phyloP scores from a whole-genome alignment of 2,329 filamentous ascomycete genomes.

The Lasiodiplodia sp. region DNA sequence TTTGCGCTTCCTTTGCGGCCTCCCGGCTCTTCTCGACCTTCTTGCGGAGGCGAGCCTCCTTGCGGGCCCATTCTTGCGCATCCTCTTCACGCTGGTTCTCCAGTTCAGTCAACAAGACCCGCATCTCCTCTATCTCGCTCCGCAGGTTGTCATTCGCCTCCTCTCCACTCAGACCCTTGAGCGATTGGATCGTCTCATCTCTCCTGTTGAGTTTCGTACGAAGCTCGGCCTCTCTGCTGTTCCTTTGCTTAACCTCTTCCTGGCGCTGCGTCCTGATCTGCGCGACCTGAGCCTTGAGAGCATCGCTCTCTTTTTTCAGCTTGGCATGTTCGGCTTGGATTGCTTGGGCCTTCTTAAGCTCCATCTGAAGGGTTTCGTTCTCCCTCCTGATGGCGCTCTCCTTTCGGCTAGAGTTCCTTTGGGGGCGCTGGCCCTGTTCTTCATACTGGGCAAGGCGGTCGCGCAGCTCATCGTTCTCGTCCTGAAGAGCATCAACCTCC shows the following conservation, averaged over 20 bases:
- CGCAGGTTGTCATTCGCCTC: constrained; percentile 49
- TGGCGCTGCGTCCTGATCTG: constrained; percentile 76
- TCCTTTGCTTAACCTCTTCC: constrained; percentile 49
- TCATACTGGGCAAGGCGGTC: constrained; percentile 43
- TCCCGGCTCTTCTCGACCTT: constrained; percentile 43
- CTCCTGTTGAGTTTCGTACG: constrained; percentile 44
- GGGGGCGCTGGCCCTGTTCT: constrained; percentile 45
- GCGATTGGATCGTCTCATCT: constrained; percentile 49
- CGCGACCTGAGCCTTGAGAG: constrained; percentile 75
- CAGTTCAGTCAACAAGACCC: constrained; percentile 46
- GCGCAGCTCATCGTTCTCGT: constrained; percentile 40
- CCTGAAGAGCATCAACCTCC: constrained; percentile 37
- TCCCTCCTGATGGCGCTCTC: constrained; percentile 44
- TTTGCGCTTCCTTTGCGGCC: constrained; percentile 38
- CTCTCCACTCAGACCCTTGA: constrained; percentile 46
- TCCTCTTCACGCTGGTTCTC: constrained; percentile 45
- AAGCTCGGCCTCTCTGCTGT: constrained; percentile 41
- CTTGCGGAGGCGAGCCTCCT: constrained; percentile 42
- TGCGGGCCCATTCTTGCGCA: constrained; percentile 42
- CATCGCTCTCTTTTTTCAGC: constrained; percentile 73
- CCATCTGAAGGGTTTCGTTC: constrained; percentile 43
- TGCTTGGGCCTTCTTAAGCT: constrained; percentile 34
- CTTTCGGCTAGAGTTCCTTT: constrained; percentile 42
- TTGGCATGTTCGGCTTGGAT: constrained; percentile 53
- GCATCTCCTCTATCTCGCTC: constrained; percentile 50